Conservation (phyloP, 345 rosid species). For the Eucalyptus pauciflora region DNA sequence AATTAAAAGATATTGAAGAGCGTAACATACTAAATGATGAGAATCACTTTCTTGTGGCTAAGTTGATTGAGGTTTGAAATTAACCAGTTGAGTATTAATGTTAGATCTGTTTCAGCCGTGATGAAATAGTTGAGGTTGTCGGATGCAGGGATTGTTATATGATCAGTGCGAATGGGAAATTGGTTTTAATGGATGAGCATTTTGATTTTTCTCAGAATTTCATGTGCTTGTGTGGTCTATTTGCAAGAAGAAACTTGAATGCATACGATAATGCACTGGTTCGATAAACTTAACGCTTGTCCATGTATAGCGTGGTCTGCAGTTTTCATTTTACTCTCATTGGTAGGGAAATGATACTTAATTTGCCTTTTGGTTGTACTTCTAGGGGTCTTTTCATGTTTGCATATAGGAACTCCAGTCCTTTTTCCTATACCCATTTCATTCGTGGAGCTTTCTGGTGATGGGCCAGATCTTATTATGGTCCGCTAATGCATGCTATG, state of each 20-base stretch:
- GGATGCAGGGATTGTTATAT: not conserved
- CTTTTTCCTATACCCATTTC: not conserved
- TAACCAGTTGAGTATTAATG: not conserved
- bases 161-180: not conserved
- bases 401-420: not conserved
- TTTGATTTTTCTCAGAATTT: not conserved
- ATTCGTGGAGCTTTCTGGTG: not conserved
- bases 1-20: not conserved
- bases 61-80: not conserved
- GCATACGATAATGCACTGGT: not conserved
- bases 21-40: not conserved
- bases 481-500: not conserved
- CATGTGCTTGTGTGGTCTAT: not conserved
- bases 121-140: not conserved
- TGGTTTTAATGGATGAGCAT: not conserved
- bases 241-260: not conserved
- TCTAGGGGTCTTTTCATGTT: not conserved
- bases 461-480: not conserved
- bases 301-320: not conserved
- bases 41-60: not conserved
- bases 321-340: not conserved
- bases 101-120: not conserved
- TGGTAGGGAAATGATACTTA: not conserved
- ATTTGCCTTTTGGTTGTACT: not conserved
- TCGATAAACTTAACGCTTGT: not conserved